Evolutionary conservation across 75 land plant species (phyloP).

Genomic region (Adiantum capillusveneris): DNA sequence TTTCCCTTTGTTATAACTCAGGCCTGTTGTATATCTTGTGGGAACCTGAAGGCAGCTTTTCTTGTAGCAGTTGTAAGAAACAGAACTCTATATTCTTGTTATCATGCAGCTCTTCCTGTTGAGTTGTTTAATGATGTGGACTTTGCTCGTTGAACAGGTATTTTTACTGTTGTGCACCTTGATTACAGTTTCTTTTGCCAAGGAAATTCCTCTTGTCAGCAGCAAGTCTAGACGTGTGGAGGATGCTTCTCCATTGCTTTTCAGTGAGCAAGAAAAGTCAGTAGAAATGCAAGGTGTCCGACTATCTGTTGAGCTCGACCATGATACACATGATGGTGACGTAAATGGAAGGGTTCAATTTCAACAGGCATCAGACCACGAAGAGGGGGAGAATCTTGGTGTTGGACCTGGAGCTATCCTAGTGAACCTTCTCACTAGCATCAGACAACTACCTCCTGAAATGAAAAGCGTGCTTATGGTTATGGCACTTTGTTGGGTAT

Average conservation of each 20-base stretch:
- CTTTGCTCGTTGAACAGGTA: constrained; percentile 34
- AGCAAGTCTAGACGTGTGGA: constrained; percentile 11
- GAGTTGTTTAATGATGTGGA: no score
- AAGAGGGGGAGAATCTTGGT: not conserved
- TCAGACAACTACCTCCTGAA: constrained; percentile 79
- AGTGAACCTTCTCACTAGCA: constrained; percentile 70
- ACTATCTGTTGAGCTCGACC: not conserved
- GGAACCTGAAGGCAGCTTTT: constrained; percentile 96
- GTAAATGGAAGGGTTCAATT: not conserved
- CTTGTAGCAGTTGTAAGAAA: constrained; percentile 77
- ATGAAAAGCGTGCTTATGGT: constrained; percentile 90
- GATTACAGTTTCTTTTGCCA: constrained; percentile 69
- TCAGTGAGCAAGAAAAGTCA: constrained; percentile 14
- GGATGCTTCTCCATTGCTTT: constrained; percentile 68
- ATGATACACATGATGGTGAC: not conserved
- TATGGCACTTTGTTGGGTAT: constrained; percentile 93
- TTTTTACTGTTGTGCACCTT: constrained; percentile 68
- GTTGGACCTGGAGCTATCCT: constrained; percentile 76
- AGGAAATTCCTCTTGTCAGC: constrained; percentile 49
- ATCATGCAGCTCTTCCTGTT: not conserved
- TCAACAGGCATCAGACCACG: not conserved
- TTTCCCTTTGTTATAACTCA: constrained; percentile 75
- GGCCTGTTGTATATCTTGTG: constrained; percentile 95
- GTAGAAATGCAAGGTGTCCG: constrained; percentile 2
- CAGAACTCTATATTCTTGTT: not conserved